These are phyloP conservation scores for Aureobasidium melanogenum DNA, from an alignment of 2,329 filamentous ascomycete species.

Conservation along the genomic window DNA sequence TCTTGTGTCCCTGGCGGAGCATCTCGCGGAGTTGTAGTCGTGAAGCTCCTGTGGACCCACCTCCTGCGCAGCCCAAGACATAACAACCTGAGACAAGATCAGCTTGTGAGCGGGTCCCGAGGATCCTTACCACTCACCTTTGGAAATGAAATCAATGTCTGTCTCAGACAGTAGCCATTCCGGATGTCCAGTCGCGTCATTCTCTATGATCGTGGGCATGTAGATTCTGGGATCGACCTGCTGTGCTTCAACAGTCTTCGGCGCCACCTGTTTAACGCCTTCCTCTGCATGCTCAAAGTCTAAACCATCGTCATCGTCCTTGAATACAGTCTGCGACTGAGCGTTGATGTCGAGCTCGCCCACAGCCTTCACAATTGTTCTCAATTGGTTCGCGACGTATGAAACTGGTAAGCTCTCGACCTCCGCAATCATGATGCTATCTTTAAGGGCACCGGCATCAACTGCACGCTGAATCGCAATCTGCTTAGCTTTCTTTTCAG, in stretches of 20 bases:
- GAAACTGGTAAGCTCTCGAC: conserved; percentile 33
- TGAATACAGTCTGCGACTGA: neutral
- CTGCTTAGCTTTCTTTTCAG: conserved; percentile 29
- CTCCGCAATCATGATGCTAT: conserved; percentile 37
- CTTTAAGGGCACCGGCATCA: conserved; percentile 25
- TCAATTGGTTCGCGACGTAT: conserved; percentile 27
- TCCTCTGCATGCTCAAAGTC: conserved; percentile 17
- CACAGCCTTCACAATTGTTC: conserved; percentile 25
- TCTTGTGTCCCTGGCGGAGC: conserved; percentile 41
- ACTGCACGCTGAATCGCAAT: conserved; percentile 30
- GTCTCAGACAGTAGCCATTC: conserved; percentile 50
- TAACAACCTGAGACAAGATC: conserved; percentile 37
- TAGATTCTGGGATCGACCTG: conserved; percentile 30
- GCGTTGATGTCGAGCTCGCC: conserved; percentile 24
- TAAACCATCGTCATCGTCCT: conserved; percentile 10
- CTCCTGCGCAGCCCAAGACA: conserved; percentile 53
- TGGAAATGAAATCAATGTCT: conserved; percentile 49
- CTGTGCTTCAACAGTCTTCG: neutral
- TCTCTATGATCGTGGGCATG: conserved; percentile 31
- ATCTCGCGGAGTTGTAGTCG: conserved; percentile 45
- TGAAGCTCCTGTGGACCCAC: conserved; percentile 46
- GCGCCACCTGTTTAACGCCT: neutral
- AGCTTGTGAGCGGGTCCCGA: neutral
- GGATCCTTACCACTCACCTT: conserved; percentile 21
- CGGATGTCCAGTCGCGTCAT: conserved; percentile 37